These are phyloP conservation scores for Sungouiozyma ichnusensis DNA, from an alignment of 805 yeast species.

Conservation along the genomic window DNA sequence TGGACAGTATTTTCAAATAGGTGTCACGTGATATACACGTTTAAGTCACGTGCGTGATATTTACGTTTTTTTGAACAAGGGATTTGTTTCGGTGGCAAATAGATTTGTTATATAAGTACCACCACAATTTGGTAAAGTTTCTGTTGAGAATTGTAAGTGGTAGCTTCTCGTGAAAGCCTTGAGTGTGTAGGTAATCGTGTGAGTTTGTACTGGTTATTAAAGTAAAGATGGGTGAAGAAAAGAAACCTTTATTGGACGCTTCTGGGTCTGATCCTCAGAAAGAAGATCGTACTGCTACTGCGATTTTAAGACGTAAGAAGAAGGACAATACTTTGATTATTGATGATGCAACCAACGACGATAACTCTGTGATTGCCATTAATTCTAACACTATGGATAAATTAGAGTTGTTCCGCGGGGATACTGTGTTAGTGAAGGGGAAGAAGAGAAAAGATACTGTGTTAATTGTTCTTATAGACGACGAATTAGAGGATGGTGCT, in stretches of 20 bases:
- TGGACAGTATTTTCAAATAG: no score
- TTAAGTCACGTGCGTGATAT: background rate
- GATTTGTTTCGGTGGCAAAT: background rate
- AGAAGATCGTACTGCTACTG: slow-evolving; percentile 84
- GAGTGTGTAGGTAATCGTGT: background rate
- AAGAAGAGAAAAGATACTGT: slow-evolving; percentile 97
- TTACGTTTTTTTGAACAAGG: background rate
- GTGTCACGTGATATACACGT: background rate
- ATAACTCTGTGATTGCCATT: slow-evolving; percentile 92
- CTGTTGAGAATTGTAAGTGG: background rate
- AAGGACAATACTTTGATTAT: slow-evolving; percentile 90
- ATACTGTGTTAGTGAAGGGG: slow-evolving; percentile 93
- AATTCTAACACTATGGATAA: slow-evolving; percentile 91
- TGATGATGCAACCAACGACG: slow-evolving; percentile 95
- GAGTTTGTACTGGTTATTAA: no score
- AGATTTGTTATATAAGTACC: background rate
- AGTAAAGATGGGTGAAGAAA: slow-evolving; percentile 29
- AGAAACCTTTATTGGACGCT: slow-evolving; percentile 45
- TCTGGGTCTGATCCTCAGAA: slow-evolving; percentile 51
- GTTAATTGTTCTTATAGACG: slow-evolving; percentile 88
- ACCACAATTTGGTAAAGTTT: background rate
- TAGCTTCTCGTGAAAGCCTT: background rate
- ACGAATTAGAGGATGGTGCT: slow-evolving; percentile 91
- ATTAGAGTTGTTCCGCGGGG: slow-evolving; percentile 93
- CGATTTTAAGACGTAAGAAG: slow-evolving; percentile 94